Base-by-base conservation (phyloP, 192 early-diverging fungal genomes). In the Lobosporangium transversale region DNA sequence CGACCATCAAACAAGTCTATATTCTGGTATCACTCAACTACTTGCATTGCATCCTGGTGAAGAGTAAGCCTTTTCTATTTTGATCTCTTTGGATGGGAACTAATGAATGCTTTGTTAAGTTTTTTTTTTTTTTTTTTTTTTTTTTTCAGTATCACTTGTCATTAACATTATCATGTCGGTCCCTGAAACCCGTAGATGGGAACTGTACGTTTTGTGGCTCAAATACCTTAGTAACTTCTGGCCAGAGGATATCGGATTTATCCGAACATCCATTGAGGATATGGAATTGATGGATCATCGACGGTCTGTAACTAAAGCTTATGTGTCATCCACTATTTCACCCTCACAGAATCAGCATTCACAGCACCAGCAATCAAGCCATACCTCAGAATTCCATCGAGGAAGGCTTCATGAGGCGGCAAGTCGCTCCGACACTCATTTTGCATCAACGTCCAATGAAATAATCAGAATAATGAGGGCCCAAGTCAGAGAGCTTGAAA, bases 241-340 rank as follows among this genome's bases (percentile, higher is more conserved):
- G 76, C 76, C 76, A 12, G 76, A 79, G 14, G 76, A 79, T 47
- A 44, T 66, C 2, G 76, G 61, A 0, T 68, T 79, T 37, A 49
- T 54, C 14, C 54, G 66, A 29, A 60, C 44, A 7, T 40, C 64
- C 24, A 76, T 76, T 12, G 49, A 55, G 2, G 73, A 76, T 18
- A 56, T 76, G 63, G 48, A 58, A 26, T 11, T 58, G 43, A 61
- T 27, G 9, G 71, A 75, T 2, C 63, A 61, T 21, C 73, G 52
- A 4, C 62, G 71, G 4, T 31, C 24, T 21, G 11, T 33, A 20
- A 29, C 53, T 9, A 51, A 56, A 9, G 30, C 40, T 3, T 29
- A 45, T 43, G 12, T 14, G 3, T 12, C 68, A 2, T 35, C 58
- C 1, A 18, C 30, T 31, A 8, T 32, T 12, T 43, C 55, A 17